phyloP scores from a whole-genome alignment of 2,329 filamentous ascomycete species.

The Scedosporium boydii region DNA sequence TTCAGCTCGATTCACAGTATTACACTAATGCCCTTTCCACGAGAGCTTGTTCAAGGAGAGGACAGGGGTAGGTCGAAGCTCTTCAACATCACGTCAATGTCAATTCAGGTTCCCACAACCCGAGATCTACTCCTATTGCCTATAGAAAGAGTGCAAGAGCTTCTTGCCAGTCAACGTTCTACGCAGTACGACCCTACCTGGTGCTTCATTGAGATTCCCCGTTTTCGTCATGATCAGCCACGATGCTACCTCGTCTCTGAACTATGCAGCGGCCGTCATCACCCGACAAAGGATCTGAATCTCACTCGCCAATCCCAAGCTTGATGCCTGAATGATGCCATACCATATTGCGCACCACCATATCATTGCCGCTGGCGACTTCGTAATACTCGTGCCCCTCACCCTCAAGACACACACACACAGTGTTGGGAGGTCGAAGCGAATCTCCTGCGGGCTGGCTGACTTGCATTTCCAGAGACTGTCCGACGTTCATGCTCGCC shows the following conservation, averaged over 20 bases:
- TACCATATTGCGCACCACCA: background rate
- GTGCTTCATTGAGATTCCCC: background rate
- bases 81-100: too few species aligned
- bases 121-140: too few species aligned
- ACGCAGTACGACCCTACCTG: too few species aligned
- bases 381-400: background rate
- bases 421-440: background rate
- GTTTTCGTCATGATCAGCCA: constrained; percentile 2
- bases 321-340: constrained; percentile 6
- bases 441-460: background rate
- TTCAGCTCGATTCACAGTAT: background rate
- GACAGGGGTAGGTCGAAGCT: background rate
- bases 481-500: background rate
- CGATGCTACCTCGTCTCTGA: constrained; percentile 2
- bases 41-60: background rate
- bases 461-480: background rate
- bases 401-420: background rate
- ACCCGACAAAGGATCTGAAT: background rate
- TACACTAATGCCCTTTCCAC: background rate
- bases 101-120: too few species aligned
- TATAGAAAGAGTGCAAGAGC: background rate
- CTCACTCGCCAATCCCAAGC: background rate
- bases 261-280: background rate
- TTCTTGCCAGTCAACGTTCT: background rate
- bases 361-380: background rate